Base-by-base conservation (phyloP, 306 rosid genomes). In the Castanopsis chinensis region DNA sequence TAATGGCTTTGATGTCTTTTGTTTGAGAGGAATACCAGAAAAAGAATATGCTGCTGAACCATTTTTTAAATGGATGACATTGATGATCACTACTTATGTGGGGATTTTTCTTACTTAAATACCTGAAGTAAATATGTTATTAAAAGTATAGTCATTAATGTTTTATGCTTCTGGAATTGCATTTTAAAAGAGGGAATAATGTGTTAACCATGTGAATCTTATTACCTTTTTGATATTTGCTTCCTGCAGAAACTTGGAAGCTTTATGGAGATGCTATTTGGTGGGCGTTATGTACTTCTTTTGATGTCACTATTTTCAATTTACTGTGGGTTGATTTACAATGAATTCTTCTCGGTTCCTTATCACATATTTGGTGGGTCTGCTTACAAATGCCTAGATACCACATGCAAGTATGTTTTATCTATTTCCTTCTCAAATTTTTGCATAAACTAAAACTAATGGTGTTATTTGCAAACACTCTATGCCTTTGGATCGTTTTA, bases 261-360 rank as follows among this genome's bases (percentile, higher is more conserved):
- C 89, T 91, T 96, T 91, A 93, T 93, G 99, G 99, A 93, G 93
- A 96, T 96, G 99, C 84, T 96, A 73, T 96, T 87, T 85, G 98
- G 99, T 69, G 99, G 99, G 61, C 98, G 99, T 78, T 96, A 96
- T 83, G 92, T 96, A 77, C 89, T 96, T 73, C 98, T 96, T 83
- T 85, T 88, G 90, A 96, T 93, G 99, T 88, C 99, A 14, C 83
- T 96, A 41, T 96, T 96, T 87, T 96, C 99, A 79, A 93, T 96
- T 78, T 96, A 96, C 80, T 96, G 99, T 81, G 99, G 99, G 77
- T 84, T 96, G 86, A 93, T 96, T 81, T 96, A 96, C 96, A 96
- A 96, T 72, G 99, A 96, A 76, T 96, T 96, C 88, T 96, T 96
- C 86, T 96, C 98, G 79, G 97, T 93, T 78, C 99, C 98, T 45